Conservation (phyloP, 2,329 filamentous ascomycete genomes). For the Colletotrichum orbiculare region DNA sequence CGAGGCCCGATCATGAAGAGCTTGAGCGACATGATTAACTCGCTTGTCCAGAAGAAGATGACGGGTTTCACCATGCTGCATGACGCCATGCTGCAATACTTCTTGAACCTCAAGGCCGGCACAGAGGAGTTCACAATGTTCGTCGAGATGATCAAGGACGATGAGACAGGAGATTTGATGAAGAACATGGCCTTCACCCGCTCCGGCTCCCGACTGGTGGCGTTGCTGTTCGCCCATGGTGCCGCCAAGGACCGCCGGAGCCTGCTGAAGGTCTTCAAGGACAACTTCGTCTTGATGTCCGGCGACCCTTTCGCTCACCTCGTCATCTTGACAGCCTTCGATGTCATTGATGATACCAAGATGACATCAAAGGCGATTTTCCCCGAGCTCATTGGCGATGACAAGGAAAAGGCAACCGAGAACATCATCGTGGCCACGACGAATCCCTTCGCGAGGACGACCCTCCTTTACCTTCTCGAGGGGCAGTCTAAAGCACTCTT, state of each 20-base stretch:
- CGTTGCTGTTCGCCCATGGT: slow-evolving; percentile 83
- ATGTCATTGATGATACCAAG: slow-evolving; percentile 95
- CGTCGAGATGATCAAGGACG: slow-evolving; percentile 88
- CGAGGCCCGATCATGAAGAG: slow-evolving; percentile 87
- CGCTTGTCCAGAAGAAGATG: slow-evolving; percentile 94
- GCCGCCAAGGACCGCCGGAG: slow-evolving; percentile 93
- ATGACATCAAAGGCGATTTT: slow-evolving; percentile 87
- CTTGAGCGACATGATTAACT: slow-evolving; percentile 87
- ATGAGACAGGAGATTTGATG: slow-evolving; percentile 88
- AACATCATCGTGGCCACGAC: slow-evolving; percentile 74
- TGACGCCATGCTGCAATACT: slow-evolving; percentile 98
- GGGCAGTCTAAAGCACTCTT: slow-evolving; percentile 71
- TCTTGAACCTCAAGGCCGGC: slow-evolving; percentile 79
- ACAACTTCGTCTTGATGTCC: slow-evolving; percentile 87
- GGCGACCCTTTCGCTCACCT: slow-evolving; percentile 82
- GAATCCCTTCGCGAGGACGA: slow-evolving; percentile 71
- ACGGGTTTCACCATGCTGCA: slow-evolving; percentile 98
- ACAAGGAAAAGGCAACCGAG: slow-evolving; percentile 69
- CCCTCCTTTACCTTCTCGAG: slow-evolving; percentile 86
- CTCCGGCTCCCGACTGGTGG: slow-evolving; percentile 85
- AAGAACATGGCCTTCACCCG: slow-evolving; percentile 98
- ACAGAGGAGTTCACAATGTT: slow-evolving; percentile 89
- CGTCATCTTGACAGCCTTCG: slow-evolving; percentile 86
- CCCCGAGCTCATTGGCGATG: slow-evolving; percentile 83
- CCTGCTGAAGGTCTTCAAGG: slow-evolving; percentile 89